A percentile compares a stretch with the other conserved stretches of the same genome.
phyloP scores from a whole-genome alignment of 1,284 basidiomycete species.

The Melampsora larici-populina region DNA sequence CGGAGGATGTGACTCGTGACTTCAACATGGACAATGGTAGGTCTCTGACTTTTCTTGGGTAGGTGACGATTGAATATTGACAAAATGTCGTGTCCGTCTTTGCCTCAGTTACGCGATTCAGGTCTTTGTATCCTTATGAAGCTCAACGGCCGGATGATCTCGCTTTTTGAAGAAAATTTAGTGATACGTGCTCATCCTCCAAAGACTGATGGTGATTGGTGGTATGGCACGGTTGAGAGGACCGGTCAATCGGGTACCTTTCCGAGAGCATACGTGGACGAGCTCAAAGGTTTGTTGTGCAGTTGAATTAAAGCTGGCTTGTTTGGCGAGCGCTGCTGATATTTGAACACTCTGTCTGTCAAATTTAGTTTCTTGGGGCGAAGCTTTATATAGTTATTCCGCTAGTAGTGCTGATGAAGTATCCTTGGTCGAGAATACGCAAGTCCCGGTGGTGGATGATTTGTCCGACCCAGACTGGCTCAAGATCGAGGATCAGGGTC shows the following conservation, averaged over 20 bases:
- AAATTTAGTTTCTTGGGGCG: conserved; percentile 56
- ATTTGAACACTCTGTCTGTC: background rate
- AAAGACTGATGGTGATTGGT: conserved; percentile 71
- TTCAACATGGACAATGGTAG: conserved; percentile 61
- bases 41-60: conserved; percentile 70
- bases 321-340: background rate
- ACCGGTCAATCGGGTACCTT: conserved; percentile 77
- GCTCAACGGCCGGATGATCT: conserved; percentile 83
- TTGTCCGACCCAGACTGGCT: conserved; percentile 80
- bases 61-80: conserved; percentile 46
- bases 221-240: conserved; percentile 74
- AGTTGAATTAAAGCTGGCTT: background rate
- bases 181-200: conserved; percentile 78
- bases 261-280: conserved; percentile 82
- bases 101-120: conserved; percentile 59
- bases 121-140: conserved; percentile 73
- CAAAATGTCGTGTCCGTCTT: conserved; percentile 61
- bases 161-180: conserved; percentile 74
- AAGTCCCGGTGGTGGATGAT: conserved; percentile 71
- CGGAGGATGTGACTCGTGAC: conserved; percentile 48
- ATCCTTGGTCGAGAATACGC: conserved; percentile 73
- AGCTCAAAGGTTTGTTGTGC: conserved; percentile 63
- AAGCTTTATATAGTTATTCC: conserved; percentile 73
- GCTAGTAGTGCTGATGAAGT: conserved; percentile 71
- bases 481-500: conserved; percentile 79